A percentile compares a stretch with the other conserved stretches of the same genome.
These are phyloP conservation scores for Rheum nobile DNA, from an alignment of 148 eudicot genomes.

Conservation along the genomic window DNA sequence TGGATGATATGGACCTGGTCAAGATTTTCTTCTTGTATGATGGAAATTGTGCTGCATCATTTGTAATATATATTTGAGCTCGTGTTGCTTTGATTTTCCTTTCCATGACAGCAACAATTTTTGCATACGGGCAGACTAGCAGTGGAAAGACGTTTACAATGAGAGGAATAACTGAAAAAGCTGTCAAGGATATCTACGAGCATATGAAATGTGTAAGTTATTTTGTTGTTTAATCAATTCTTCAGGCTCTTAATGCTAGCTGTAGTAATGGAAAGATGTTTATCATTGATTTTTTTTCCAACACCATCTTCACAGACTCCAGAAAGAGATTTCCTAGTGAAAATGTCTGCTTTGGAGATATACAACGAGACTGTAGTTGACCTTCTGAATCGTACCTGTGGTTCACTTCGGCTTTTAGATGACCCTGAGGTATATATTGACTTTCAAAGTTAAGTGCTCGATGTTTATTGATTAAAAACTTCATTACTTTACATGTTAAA, in stretches of 20 bases:
- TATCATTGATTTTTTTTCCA: no score
- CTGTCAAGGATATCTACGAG: conserved; percentile 71
- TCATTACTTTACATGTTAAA: background rate
- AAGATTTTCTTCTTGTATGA: no score
- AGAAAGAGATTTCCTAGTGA: conserved; percentile 49
- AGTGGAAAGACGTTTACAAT: conserved; percentile 98
- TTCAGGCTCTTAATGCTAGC: no score
- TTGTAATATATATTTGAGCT: background rate
- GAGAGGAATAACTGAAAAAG: conserved; percentile 85
- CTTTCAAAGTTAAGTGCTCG: no score
- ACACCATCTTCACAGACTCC: conserved; percentile 46
- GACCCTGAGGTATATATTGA: conserved; percentile 99
- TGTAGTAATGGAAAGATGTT: no score
- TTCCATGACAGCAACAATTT: conserved; percentile 70
- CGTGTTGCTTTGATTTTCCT: no score
- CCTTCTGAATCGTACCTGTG: conserved; percentile 68
- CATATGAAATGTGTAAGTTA: conserved; percentile 64
- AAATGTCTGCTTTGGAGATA: conserved; percentile 85
- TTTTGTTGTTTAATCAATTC: background rate
- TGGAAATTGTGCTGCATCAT: background rate
- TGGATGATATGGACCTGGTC: no score
- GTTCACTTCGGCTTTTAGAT: conserved; percentile 86
- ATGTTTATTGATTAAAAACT: no score
- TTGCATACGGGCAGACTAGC: conserved; percentile 98
- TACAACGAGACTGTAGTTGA: conserved; percentile 92